Conservation (phyloP, 2,329 filamentous ascomycete species). For the Orbilia ellipsospora region DNA sequence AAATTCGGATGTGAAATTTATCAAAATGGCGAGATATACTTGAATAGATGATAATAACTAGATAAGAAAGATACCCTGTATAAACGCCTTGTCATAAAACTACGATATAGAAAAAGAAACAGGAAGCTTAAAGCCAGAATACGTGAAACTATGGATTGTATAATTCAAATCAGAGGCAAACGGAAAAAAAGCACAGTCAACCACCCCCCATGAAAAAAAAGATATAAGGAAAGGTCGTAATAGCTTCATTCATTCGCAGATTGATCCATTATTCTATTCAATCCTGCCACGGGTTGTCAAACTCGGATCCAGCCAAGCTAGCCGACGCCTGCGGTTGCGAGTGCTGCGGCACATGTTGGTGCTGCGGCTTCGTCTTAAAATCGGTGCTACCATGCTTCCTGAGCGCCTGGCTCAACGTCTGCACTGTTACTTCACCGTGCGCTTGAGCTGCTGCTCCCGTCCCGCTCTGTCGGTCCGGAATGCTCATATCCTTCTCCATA, state of each 20-base stretch:
- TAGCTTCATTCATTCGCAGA: no score
- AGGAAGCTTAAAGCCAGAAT: constrained; percentile 9
- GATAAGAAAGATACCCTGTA: constrained; percentile 24
- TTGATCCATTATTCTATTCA: constrained; percentile 6
- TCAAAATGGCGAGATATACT: no score
- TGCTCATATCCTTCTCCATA: constrained; percentile 55
- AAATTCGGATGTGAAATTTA: no score
- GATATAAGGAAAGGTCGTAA: no score
- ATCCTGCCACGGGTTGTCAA: constrained; percentile 52
- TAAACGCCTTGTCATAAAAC: constrained; percentile 39
- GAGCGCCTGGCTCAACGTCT: constrained; percentile 92
- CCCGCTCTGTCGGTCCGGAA: constrained; percentile 32
- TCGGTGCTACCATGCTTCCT: constrained; percentile 87
- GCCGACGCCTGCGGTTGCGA: background rate
- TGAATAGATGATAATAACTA: background rate
- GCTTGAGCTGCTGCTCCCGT: constrained; percentile 37
- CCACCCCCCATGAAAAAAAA: no score
- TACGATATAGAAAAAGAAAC: constrained; percentile 5
- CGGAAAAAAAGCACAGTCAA: no score
- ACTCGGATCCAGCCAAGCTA: constrained; percentile 26
- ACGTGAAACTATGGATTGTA: no score
- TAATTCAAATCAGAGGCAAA: no score
- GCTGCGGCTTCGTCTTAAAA: constrained; percentile 63
- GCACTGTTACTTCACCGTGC: constrained; percentile 73
- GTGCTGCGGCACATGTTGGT: background rate